Conservation (phyloP, 2,329 filamentous ascomycete species). For the Paracorniculantispora psalliotae region DNA sequence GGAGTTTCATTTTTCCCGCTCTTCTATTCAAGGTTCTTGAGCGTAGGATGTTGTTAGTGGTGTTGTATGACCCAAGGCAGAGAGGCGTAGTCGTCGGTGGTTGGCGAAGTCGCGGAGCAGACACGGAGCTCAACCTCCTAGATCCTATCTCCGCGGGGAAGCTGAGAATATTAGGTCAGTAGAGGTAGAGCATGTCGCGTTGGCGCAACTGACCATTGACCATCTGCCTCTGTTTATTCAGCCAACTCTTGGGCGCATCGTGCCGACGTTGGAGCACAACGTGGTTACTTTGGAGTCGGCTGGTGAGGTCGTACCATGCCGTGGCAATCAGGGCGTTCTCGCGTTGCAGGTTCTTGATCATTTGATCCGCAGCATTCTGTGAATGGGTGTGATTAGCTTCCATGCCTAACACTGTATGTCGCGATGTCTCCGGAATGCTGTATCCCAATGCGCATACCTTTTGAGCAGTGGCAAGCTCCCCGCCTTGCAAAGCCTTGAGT, state of each 20-base stretch:
- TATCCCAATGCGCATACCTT: constrained; percentile 41
- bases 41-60: background rate
- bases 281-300: constrained; percentile 75
- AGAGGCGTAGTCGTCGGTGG: background rate
- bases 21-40: too few species aligned
- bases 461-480: constrained; percentile 43
- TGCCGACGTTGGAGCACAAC: constrained; percentile 70
- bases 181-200: constrained; percentile 40
- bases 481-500: constrained; percentile 48
- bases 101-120: constrained; percentile 2
- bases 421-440: background rate
- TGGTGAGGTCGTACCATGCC: constrained; percentile 83
- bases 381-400: background rate
- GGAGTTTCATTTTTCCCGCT: background rate
- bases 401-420: background rate
- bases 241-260: constrained; percentile 74
- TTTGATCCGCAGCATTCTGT: constrained; percentile 48
- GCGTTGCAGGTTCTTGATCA: constrained; percentile 65
- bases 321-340: constrained; percentile 75
- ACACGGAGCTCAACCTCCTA: constrained; percentile 26
- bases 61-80: background rate
- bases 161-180: constrained; percentile 38
- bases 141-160: constrained; percentile 42
- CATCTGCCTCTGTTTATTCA: constrained; percentile 75
- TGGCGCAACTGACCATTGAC: constrained; percentile 53